Evolutionary conservation across 805 yeast species (phyloP), one percentile per base, ranked within the genome.

Genomic region (Myxozyma neglecta): DNA sequence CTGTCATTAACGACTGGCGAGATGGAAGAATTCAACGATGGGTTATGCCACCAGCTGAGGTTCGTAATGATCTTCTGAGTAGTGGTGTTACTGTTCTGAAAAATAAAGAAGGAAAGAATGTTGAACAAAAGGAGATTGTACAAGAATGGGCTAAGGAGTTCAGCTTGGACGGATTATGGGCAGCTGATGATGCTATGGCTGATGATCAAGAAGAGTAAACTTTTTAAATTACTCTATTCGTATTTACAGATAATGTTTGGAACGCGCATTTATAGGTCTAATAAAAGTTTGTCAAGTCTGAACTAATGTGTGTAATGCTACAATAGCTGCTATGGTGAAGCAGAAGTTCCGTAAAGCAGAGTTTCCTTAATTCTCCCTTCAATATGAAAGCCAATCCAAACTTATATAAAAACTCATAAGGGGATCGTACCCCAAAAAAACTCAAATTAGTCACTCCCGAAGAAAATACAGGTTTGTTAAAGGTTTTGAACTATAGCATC

Each of bases 21-120:
- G 97, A 92, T 75, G 99, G 99, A 61, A 85, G 94, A 73, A 85
- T 94, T 70, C 76, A 87, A 58, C 96, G 97, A 52, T 94, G 97
- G 97, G 85, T 89, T 1, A 76, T 86, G 69, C 96, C 72, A 6
- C 64, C 70, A 20, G 59, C 70, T 20, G 71, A 67, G 29, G 68
- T 68, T 16, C 56, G 59, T 34, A 50, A 56, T 20, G 65, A 57
- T 32, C 51, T 61, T 49, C 49, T 40, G 52, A 53, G 32, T 54
- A 87, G 77, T 49, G 76, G 76, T 63, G 77, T 70, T 75, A 72
- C 57, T 70, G 80, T 65, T 70, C 76, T 72, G 72, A 80, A 66
- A 71, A 79, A 37, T 68, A 76, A 64, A 69, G 80, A 71, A 76
- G 82, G 62, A 76, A 79, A 60, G 73, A 76, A 65, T 77, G 78